These are phyloP conservation scores for Nepenthes gracilis DNA, from an alignment of 148 eudicot genomes.

Conservation along the genomic window DNA sequence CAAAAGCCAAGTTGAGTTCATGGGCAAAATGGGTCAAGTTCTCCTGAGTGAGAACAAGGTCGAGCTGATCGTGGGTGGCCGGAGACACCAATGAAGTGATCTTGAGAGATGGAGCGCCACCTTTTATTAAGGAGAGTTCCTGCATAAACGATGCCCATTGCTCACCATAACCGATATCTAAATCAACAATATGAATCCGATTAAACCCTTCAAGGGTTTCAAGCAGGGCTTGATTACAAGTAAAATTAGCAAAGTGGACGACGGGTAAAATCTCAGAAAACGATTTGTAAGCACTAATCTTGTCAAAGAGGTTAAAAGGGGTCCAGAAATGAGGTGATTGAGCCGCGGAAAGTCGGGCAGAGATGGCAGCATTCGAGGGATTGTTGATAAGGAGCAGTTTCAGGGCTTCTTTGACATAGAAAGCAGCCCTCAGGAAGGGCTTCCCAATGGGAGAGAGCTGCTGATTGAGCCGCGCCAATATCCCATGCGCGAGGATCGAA, in stretches of 20 bases:
- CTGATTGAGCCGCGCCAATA: slow-evolving; percentile 99
- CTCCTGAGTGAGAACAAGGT: slow-evolving; percentile 50
- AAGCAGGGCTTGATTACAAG: slow-evolving; percentile 71
- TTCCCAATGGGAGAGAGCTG: slow-evolving; percentile 71
- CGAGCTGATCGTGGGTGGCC: slow-evolving; percentile 46
- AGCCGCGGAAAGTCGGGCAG: slow-evolving; percentile 7
- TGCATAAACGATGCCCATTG: slow-evolving; percentile 96
- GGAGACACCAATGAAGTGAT: slow-evolving; percentile 66
- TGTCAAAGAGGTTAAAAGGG: slow-evolving; percentile 59
- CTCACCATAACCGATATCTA: slow-evolving; percentile 80
- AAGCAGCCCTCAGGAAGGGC: slow-evolving; percentile 73
- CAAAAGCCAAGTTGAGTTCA: slow-evolving; percentile 57
- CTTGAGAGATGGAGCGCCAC: slow-evolving; percentile 45
- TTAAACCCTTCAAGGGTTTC: slow-evolving; percentile 61
- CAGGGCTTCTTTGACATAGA: slow-evolving; percentile 67
- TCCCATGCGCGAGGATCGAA: slow-evolving; percentile 86
- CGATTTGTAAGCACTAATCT: slow-evolving; percentile 75
- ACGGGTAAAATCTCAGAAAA: slow-evolving; percentile 79
- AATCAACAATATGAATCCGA: slow-evolving; percentile 59
- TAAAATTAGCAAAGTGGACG: slow-evolving; percentile 69
- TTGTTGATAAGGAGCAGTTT: slow-evolving; percentile 41
- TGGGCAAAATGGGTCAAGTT: slow-evolving; percentile 68
- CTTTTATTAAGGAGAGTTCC: slow-evolving; percentile 60
- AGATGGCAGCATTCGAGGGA: slow-evolving; percentile 9
- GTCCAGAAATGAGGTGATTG: slow-evolving; percentile 9